Base-by-base conservation (phyloP, 495 filamentous ascomycete genomes). In the Penicillium soppii region DNA sequence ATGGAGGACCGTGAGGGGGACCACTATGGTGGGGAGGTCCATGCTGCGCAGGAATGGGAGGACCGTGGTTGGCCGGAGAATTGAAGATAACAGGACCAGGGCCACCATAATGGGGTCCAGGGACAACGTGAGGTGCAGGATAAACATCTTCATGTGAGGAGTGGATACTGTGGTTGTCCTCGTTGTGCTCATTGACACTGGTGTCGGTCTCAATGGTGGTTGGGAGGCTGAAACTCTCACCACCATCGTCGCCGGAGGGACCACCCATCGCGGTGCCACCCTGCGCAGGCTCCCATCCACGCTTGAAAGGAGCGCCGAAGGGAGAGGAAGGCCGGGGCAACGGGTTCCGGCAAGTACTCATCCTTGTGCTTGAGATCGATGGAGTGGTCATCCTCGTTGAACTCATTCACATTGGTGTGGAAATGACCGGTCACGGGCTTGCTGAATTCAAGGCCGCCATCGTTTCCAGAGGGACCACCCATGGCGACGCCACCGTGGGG, bases 261-360 rank as follows among this genome's bases (percentile, higher is more conserved):
- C 61, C 61, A 39, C 61, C 61, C n/a, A 56, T 25, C n/a, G 50
- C 58, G 10, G 61, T 64, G 3, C 53, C 58, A 8, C 62, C 62
- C 2, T 40, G n/a, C 32, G 13, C 32, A 2, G 8, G 32, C 16
- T 15, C 32, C 32, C 32, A 35, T 12, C 32, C 9, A 7, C 32
- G 32, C 32, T 35, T 35, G 32, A 35, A 35, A 13, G 32, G 32
- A 35, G 32, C 32, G 16, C 32, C 32, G 13, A 12, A 35, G 13
- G 32, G 32, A 35, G 48, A 35, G 33, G 26, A 22, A 39, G 17
- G 33, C n/a, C n/a, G n/a, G n/a, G n/a, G n/a, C n/a, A n/a, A n/a
- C n/a, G n/a, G n/a, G n/a, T n/a, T n/a, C n/a, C n/a, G n/a, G n/a
- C n/a, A n/a, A n/a, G n/a, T 41, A 49, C n/a, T 60, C 40, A 20